Evolutionary conservation across 306 rosid genomes (phyloP).

Genomic region (Medicago lupulina): DNA sequence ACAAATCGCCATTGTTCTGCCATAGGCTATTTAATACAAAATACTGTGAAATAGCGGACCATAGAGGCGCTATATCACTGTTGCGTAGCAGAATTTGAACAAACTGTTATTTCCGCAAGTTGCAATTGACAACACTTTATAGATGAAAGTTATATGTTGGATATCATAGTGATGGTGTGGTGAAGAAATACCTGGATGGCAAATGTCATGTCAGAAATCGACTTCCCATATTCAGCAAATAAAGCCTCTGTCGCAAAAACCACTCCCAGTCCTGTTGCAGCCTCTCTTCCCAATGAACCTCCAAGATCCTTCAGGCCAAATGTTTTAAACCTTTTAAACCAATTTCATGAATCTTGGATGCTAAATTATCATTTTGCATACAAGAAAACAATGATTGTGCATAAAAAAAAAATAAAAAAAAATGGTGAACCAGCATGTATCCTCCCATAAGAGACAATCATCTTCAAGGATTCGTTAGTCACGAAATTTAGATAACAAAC

Average conservation of each 20-base stretch:
- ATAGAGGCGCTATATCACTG: background rate
- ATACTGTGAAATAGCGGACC: background rate
- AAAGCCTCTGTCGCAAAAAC: conserved; percentile 67
- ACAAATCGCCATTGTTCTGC: background rate
- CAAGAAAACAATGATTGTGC: background rate
- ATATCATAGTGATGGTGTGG: too few species aligned
- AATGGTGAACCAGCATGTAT: too few species aligned
- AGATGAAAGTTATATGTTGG: background rate
- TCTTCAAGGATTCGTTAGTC: too few species aligned
- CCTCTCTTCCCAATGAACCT: conserved; percentile 76
- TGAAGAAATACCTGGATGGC: conserved; percentile 59
- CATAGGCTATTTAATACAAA: background rate
- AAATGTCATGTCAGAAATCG: conserved; percentile 55
- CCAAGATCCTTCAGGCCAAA: conserved; percentile 64
- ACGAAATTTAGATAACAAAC: too few species aligned
- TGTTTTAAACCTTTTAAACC: background rate
- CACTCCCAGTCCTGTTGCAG: conserved; percentile 70
- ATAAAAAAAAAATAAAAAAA: too few species aligned
- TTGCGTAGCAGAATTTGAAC: background rate
- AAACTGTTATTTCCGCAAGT: background rate
- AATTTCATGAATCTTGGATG: conserved; percentile 2
- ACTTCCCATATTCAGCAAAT: conserved; percentile 64
- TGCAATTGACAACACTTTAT: background rate
- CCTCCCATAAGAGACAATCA: too few species aligned
- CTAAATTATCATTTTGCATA: conserved; percentile 10